These are phyloP conservation scores for Rubia yunnanensis DNA, from an alignment of 257 asterid genomes.

Conservation along the genomic window DNA sequence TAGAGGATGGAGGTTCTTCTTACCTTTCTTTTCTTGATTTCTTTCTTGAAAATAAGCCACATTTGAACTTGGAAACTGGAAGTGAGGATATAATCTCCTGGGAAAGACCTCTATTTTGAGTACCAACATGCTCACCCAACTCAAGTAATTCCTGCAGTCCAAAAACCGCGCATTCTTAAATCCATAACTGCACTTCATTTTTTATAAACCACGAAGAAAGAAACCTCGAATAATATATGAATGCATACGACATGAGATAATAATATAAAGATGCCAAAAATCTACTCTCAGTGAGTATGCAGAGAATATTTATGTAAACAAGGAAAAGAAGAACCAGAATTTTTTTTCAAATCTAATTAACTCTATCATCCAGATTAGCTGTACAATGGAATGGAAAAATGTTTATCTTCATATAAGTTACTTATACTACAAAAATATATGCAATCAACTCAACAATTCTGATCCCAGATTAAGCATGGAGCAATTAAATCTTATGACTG, in stretches of 20 bases:
- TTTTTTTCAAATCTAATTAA: not conserved
- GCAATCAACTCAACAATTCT: not conserved
- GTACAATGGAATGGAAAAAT: not conserved
- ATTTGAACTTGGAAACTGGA: slow-evolving; percentile 73
- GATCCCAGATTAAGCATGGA: not conserved
- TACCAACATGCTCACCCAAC: slow-evolving; percentile 87
- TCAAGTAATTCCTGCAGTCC: slow-evolving; percentile 74
- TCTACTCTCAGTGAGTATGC: not conserved
- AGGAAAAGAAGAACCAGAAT: not conserved
- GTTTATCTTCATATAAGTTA: not conserved
- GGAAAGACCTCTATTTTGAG: slow-evolving; percentile 79
- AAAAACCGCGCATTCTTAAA: not conserved
- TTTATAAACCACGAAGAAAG: not conserved
- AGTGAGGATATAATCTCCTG: slow-evolving; percentile 65
- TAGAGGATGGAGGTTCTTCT: slow-evolving; percentile 3
- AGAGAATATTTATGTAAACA: not conserved
- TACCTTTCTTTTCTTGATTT: slow-evolving; percentile 60
- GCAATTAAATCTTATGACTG: too few relatives aligned
- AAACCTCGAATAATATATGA: not conserved
- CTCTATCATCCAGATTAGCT: not conserved
- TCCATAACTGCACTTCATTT: not conserved
- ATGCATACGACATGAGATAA: not conserved
- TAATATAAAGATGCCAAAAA: not conserved
- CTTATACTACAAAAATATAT: not conserved
- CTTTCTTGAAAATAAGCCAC: slow-evolving; percentile 75